Percentiles rank a stretch among this genome's conserved stretches.
Evolutionary conservation across 352 stramenopile genomes (phyloP).

Genomic region (Salisapilia sapeloensis): DNA sequence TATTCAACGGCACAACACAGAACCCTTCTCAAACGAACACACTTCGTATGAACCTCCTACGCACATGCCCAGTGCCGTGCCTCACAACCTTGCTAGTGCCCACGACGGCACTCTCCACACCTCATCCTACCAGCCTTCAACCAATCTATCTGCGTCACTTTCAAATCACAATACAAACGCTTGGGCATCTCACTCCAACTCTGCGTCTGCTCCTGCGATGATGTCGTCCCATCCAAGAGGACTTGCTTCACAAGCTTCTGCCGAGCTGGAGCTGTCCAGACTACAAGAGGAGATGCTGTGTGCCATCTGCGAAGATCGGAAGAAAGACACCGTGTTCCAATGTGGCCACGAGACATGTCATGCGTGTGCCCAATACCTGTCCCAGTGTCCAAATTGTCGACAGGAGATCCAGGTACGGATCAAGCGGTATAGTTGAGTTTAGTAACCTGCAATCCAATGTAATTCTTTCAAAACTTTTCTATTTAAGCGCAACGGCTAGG

Average conservation of each 20-base stretch:
- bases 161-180: no score
- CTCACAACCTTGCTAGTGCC: no score
- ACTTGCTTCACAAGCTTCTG: slow-evolving; percentile 14
- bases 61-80: neutral
- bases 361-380: slow-evolving; percentile 25
- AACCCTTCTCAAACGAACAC: slow-evolving; percentile 6
- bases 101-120: no score
- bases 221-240: neutral
- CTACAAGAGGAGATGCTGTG: slow-evolving; percentile 55
- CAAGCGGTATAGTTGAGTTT: slow-evolving; percentile 40
- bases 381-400: slow-evolving; percentile 54
- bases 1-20: no score
- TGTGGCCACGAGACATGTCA: slow-evolving; percentile 70
- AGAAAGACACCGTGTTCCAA: slow-evolving; percentile 72
- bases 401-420: slow-evolving; percentile 61
- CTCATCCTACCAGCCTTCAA: no score
- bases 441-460: no score
- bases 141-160: no score
- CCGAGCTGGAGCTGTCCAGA: slow-evolving; percentile 32
- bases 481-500: no score
- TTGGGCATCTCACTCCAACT: no score
- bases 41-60: slow-evolving; percentile 3
- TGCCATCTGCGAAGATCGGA: slow-evolving; percentile 54
- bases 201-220: no score
- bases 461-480: no score